Base-by-base conservation (phyloP, 345 rosid genomes). In the Salix udensis region DNA sequence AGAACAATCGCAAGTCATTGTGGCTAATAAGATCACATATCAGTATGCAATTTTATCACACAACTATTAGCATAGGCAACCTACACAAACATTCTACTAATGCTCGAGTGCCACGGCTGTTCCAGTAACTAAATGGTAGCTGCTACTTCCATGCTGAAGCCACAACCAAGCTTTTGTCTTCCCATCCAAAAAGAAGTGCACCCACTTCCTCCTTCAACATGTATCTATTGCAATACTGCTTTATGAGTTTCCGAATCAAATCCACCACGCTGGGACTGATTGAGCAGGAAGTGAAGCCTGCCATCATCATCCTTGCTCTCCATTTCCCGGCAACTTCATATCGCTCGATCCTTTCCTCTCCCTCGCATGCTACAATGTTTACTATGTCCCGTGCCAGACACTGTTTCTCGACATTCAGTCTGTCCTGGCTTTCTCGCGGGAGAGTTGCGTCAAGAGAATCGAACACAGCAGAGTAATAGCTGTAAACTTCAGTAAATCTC, bases 301-400 rank as follows among this genome's bases (percentile, higher is more conserved):
- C 98, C 99, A 93, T 96, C 81, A 12, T 86, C 97, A 96, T 91
- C 83, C 99, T 91, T 5, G 96, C 94, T 71, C 97, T 87, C 99
- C 99, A 96, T 82, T 93, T 93, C 66, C 97, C 96, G 0, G 98
- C 98, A 73, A 87, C 91, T 74, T 96, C 99, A 14, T 90, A 93
- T 46, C 99, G 85, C 73, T 96, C 99, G 0, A 96, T 91, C 74
- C 99, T 85, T 73, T 93, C 99, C 80, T 92, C 98, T 53, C 99
- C 99, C 78, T 96, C 99, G 0, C 99, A 96, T 4, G 99, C 98
- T 23, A 96, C 88, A 6, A 96, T 85, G 84, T 96, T 96, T 11
- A 96, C 96, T 65, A 96, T 96, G 78, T 96, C 99, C 30, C 97
- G 86, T 14, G 99, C 99, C 70, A 96, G 90, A 78, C 99, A 96